These are phyloP conservation scores for Penicillium lividum DNA, from an alignment of 495 filamentous ascomycete species.

Conservation along the genomic window DNA sequence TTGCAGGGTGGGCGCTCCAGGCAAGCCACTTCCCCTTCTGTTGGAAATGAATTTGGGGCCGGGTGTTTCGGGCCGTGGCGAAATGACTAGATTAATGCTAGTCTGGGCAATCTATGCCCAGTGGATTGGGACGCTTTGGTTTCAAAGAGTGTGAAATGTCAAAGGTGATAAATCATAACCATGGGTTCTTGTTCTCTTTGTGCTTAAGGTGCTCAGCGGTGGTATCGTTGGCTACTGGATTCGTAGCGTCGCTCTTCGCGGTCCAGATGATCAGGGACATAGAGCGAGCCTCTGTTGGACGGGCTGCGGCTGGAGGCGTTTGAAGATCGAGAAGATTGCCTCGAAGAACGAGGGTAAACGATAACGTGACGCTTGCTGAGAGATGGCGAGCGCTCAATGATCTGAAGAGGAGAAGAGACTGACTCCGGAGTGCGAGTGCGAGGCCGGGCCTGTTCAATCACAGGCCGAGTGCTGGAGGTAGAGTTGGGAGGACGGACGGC, in stretches of 20 bases:
- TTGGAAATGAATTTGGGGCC: conserved; percentile 2
- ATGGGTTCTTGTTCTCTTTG: conserved; percentile 24
- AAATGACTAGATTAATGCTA: neutral
- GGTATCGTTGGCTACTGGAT: conserved; percentile 31
- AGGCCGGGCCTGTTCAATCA: conserved; percentile 20
- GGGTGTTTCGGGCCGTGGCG: neutral
- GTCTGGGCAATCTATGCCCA: conserved; percentile 22
- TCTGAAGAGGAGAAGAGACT: conserved; percentile 22
- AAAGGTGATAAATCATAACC: neutral
- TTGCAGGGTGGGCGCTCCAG: conserved; percentile 19
- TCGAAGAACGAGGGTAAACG: conserved; percentile 30
- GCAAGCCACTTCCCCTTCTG: conserved; percentile 16
- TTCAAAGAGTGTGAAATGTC: conserved; percentile 9
- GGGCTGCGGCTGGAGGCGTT: conserved; percentile 34
- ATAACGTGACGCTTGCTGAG: conserved; percentile 33
- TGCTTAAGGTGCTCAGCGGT: conserved; percentile 28
- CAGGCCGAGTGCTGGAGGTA: conserved; percentile 11
- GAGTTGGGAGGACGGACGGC: conserved; percentile 11
- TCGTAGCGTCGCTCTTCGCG: conserved; percentile 39
- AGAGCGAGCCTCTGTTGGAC: conserved; percentile 46
- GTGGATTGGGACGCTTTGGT: conserved; percentile 14
- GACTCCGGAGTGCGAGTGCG: conserved; percentile 19
- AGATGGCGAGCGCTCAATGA: conserved; percentile 40
- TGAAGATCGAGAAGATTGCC: conserved; percentile 22
- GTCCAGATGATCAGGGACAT: conserved; percentile 39